Evolutionary conservation across 2,329 filamentous ascomycete species (phyloP).

Genomic region (Stagonosporopsis cucurbitacearum): DNA sequence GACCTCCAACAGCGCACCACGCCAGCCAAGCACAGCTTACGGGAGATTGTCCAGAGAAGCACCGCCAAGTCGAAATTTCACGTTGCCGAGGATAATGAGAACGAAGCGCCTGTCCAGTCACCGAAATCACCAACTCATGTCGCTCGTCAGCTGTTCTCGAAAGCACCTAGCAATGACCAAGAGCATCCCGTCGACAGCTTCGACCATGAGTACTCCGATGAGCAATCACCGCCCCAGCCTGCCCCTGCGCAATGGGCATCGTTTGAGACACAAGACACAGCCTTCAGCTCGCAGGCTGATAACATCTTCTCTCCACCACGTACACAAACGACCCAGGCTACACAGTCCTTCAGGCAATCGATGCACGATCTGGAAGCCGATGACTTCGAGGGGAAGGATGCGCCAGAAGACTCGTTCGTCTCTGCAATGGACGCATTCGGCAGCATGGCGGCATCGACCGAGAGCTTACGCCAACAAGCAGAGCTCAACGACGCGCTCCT

Average conservation of each 20-base stretch:
- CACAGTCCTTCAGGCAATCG: slow-evolving; percentile 40
- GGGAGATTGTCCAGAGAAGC: slow-evolving; percentile 58
- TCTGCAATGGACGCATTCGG: slow-evolving; percentile 55
- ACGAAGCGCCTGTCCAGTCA: slow-evolving; percentile 31
- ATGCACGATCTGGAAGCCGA: slow-evolving; percentile 28
- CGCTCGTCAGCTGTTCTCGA: slow-evolving; percentile 38
- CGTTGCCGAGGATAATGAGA: slow-evolving; percentile 63
- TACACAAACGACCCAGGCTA: slow-evolving; percentile 44
- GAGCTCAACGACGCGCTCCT: slow-evolving; percentile 41
- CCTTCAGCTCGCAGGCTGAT: slow-evolving; percentile 34
- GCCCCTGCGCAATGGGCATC: slow-evolving; percentile 42
- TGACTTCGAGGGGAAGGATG: slow-evolving; percentile 26
- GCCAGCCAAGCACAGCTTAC: slow-evolving; percentile 57
- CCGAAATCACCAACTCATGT: slow-evolving; percentile 36
- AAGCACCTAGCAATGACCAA: slow-evolving; percentile 36
- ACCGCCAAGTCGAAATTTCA: slow-evolving; percentile 66
- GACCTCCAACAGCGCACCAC: slow-evolving; percentile 58
- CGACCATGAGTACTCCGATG: slow-evolving; percentile 20
- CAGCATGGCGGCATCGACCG: slow-evolving; percentile 40
- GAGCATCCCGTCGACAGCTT: slow-evolving; percentile 34
- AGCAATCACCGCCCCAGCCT: slow-evolving; percentile 18
- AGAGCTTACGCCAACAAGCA: slow-evolving; percentile 30
- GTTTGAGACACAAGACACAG: slow-evolving; percentile 39
- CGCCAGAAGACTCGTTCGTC: slow-evolving; percentile 55
- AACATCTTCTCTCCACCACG: slow-evolving; percentile 42